These are phyloP conservation scores for Nothophaeocryptopus gaeumannii DNA, from an alignment of 2,329 filamentous ascomycete species.

Conservation along the genomic window DNA sequence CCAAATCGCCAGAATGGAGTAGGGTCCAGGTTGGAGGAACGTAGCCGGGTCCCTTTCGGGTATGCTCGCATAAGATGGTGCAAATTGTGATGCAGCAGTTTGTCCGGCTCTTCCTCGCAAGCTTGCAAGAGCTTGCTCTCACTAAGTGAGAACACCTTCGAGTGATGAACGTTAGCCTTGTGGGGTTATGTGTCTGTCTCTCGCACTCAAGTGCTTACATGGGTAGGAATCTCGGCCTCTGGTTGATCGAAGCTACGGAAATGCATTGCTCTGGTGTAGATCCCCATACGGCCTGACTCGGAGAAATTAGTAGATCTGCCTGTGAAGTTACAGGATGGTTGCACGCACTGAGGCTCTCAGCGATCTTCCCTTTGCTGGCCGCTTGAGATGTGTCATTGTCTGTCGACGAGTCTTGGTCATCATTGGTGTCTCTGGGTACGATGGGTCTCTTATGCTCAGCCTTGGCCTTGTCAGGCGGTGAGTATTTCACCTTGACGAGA, in stretches of 20 bases:
- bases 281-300: constrained; percentile 60
- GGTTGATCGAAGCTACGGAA: constrained; percentile 71
- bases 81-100: constrained; percentile 77
- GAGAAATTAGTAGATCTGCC: no score
- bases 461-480: constrained; percentile 37
- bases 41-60: constrained; percentile 75
- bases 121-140: constrained; percentile 66
- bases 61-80: constrained; percentile 83
- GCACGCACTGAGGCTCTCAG: constrained; percentile 55
- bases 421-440: background rate
- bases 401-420: constrained; percentile 35
- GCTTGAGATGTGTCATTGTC: constrained; percentile 40
- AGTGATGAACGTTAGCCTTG: no score
- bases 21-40: constrained; percentile 84
- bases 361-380: constrained; percentile 58
- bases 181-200: no score
- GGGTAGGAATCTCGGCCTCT: constrained; percentile 54
- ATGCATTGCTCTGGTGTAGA: constrained; percentile 84
- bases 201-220: constrained; percentile 33
- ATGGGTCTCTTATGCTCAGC: constrained; percentile 4
- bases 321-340: no score
- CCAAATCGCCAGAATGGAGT: constrained; percentile 82
- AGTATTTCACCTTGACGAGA: constrained; percentile 52
- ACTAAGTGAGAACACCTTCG: constrained; percentile 57
- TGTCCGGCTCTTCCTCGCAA: constrained; percentile 52